These are phyloP conservation scores for Trametes sanguinea DNA, from an alignment of 768 basidiomycete genomes.

Conservation along the genomic window DNA sequence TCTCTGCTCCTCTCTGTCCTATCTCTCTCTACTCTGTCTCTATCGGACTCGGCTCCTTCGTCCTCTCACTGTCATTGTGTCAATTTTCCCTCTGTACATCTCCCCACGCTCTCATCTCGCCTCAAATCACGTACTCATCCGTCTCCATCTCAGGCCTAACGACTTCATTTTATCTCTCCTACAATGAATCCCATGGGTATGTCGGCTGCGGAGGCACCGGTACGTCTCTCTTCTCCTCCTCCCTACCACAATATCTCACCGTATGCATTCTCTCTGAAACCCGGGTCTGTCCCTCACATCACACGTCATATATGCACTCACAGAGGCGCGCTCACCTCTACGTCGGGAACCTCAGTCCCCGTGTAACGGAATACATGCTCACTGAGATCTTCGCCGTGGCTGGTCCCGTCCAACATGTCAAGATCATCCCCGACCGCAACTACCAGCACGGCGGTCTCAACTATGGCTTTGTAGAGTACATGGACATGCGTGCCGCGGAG, in stretches of 20 bases:
- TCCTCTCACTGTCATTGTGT: conserved; percentile 28
- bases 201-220: conserved; percentile 76
- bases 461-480: conserved; percentile 99
- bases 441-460: conserved; percentile 99
- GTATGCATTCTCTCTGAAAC: neutral
- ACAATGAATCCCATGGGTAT: conserved; percentile 81
- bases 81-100: conserved; percentile 33
- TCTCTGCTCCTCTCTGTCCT: conserved; percentile 44
- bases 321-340: conserved; percentile 96
- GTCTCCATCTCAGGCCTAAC: conserved; percentile 30
- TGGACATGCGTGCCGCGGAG: conserved; percentile 98
- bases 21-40: conserved; percentile 52
- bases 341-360: conserved; percentile 95
- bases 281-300: conserved; percentile 17
- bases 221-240: conserved; percentile 40
- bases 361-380: conserved; percentile 99
- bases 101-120: conserved; percentile 15
- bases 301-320: conserved; percentile 22
- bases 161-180: conserved; percentile 38
- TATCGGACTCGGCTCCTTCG: conserved; percentile 40
- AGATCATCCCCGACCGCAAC: conserved; percentile 99
- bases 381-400: conserved; percentile 97
- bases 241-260: conserved; percentile 3
- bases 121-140: conserved; percentile 18
- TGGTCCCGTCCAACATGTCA: conserved; percentile 97